Evolutionary conservation across 192 early-diverging fungal species (phyloP).

Genomic region (Coemansia sp.): DNA sequence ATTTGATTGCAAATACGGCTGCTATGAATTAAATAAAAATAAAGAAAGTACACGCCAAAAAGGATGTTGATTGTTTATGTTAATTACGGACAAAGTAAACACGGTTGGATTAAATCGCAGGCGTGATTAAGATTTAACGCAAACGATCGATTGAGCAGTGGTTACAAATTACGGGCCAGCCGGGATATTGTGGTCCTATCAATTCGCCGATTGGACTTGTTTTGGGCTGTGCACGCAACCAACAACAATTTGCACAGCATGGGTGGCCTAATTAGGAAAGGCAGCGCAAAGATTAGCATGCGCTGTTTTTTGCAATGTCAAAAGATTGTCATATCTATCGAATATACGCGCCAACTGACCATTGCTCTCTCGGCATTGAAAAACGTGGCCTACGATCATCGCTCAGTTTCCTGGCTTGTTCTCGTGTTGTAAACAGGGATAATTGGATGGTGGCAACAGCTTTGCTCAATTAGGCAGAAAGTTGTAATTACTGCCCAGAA

Average conservation of each 20-base stretch:
- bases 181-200: no score
- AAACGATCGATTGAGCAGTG: no score
- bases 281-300: background rate
- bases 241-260: background rate
- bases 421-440: background rate
- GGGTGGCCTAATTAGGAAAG: background rate
- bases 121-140: no score
- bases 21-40: background rate
- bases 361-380: background rate
- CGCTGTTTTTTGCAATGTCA: background rate
- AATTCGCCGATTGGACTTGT: no score
- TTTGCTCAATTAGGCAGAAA: background rate
- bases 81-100: background rate
- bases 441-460: background rate
- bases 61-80: background rate
- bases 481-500: background rate
- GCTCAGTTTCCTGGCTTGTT: background rate
- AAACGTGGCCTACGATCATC: background rate
- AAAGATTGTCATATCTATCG: background rate
- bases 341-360: background rate
- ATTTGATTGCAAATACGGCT: conserved; percentile 9
- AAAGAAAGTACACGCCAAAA: background rate
- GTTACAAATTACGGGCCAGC: no score
- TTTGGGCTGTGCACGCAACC: no score
- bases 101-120: background rate